These are phyloP conservation scores for Leptographium galeiforme DNA, from an alignment of 2,329 filamentous ascomycete genomes.

Conservation along the genomic window DNA sequence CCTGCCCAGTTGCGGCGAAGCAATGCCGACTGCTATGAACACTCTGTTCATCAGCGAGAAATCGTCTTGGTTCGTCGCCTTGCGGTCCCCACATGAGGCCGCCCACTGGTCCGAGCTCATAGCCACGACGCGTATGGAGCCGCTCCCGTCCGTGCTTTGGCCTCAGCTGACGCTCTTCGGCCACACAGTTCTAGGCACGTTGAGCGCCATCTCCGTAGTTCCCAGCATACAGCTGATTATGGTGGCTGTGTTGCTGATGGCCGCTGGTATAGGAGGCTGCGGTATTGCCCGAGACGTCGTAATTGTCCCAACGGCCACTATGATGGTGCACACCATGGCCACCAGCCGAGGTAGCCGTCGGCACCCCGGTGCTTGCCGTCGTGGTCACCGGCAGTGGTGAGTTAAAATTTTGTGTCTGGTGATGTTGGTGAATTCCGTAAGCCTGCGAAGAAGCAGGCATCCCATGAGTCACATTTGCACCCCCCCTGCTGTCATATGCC, in stretches of 20 bases:
- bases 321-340: neutral
- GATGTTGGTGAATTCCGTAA: conserved; percentile 20
- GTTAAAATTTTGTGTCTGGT: conserved; percentile 26
- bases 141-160: no score
- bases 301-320: conserved; percentile 10
- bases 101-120: no score
- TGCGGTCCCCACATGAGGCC: neutral
- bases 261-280: conserved; percentile 1
- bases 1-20: no score
- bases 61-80: neutral
- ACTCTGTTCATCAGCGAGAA: no score
- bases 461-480: neutral
- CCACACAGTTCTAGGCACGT: conserved; percentile 6
- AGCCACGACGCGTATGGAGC: no score
- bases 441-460: conserved; percentile 1
- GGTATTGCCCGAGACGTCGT: conserved; percentile 4
- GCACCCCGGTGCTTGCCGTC: neutral
- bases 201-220: conserved; percentile 10
- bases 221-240: conserved; percentile 9
- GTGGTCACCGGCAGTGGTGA: conserved; percentile 7
- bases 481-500: conserved; percentile 22
- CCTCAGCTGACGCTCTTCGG: no score
- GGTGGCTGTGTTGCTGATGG: conserved; percentile 8
- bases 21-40: no score
- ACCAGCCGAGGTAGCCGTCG: neutral